Conservation (phyloP, 2,329 filamentous ascomycete species). For the Lachnellula subtilissima region DNA sequence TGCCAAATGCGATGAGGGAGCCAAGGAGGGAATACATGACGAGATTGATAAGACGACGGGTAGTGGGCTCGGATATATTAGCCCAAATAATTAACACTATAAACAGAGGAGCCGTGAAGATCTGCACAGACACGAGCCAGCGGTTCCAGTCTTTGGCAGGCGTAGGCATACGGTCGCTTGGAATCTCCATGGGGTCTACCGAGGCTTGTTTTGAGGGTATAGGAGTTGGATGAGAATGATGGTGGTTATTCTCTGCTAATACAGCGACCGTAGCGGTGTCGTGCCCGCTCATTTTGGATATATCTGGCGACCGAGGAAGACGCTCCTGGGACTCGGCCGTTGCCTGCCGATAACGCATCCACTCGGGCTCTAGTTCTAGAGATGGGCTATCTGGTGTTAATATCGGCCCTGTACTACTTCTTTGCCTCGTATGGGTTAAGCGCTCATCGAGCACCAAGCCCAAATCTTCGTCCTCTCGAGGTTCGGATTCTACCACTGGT, state of each 20-base stretch:
- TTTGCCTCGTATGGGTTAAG: constrained; percentile 20
- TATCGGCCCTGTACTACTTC: constrained; percentile 18
- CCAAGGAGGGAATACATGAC: constrained; percentile 60
- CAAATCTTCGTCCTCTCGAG: constrained; percentile 43
- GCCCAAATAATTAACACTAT: constrained; percentile 72
- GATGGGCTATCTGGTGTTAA: constrained; percentile 26
- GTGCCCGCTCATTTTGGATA: constrained; percentile 27
- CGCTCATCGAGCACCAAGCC: constrained; percentile 11
- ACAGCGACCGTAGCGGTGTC: constrained; percentile 32
- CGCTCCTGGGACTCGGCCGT: constrained; percentile 32
- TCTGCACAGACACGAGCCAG: constrained; percentile 81
- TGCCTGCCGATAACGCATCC: constrained; percentile 53
- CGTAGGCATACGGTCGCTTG: not conserved
- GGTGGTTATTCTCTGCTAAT: constrained; percentile 25
- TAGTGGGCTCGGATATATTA: constrained; percentile 55
- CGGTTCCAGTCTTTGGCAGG: constrained; percentile 64
- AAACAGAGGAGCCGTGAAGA: constrained; percentile 84
- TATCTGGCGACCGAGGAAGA: constrained; percentile 11
- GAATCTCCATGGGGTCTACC: constrained; percentile 4
- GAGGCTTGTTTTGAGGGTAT: constrained; percentile 12
- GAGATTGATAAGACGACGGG: constrained; percentile 49
- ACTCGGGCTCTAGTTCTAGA: constrained; percentile 45
- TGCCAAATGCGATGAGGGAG: constrained; percentile 61
- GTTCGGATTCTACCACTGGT: constrained; percentile 76
- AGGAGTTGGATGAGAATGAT: constrained; percentile 19